phyloP scores from a whole-genome alignment of 371 early-diverging fungal genomes.

The Apophysomyces elegans region DNA sequence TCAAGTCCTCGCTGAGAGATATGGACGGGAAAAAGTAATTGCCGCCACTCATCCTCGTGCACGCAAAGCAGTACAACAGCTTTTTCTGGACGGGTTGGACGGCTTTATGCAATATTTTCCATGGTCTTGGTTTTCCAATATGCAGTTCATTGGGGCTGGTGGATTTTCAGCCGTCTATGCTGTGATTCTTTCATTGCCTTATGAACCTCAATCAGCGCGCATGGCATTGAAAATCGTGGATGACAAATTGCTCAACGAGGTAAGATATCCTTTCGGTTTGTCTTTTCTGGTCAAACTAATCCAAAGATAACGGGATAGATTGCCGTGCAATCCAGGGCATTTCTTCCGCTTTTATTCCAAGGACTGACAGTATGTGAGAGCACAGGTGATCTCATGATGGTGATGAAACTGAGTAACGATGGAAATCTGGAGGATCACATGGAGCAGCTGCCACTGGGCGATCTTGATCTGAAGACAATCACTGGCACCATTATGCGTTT shows the following conservation, averaged over 20 bases:
- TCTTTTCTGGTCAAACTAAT: neutral
- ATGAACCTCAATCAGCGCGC: slow-evolving; percentile 38
- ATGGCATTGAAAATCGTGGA: slow-evolving; percentile 53
- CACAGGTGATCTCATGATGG: slow-evolving; percentile 57
- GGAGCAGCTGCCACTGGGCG: slow-evolving; percentile 46
- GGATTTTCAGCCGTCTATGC: slow-evolving; percentile 56
- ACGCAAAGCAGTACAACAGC: slow-evolving; percentile 42
- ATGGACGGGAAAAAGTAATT: slow-evolving; percentile 43
- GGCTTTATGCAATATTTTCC: slow-evolving; percentile 56
- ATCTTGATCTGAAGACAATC: slow-evolving; percentile 51
- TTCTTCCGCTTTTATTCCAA: slow-evolving; percentile 49
- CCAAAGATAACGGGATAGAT: slow-evolving; percentile 29
- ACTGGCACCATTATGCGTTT: slow-evolving; percentile 49
- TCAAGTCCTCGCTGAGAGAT: slow-evolving; percentile 31
- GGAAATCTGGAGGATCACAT: slow-evolving; percentile 55
- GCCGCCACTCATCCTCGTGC: slow-evolving; percentile 36
- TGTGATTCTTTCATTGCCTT: slow-evolving; percentile 38
- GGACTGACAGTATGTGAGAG: slow-evolving; percentile 54
- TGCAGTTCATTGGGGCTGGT: slow-evolving; percentile 56
- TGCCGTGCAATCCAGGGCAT: slow-evolving; percentile 50
- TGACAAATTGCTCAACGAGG: slow-evolving; percentile 53
- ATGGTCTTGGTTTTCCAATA: slow-evolving; percentile 51
- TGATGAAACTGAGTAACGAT: slow-evolving; percentile 51
- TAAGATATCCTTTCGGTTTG: neutral
- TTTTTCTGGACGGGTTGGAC: slow-evolving; percentile 38